Evolutionary conservation across 2,329 filamentous ascomycete species (phyloP), one percentile per base, ranked within the genome.

Genomic region (Emergomyces pasteurianus): DNA sequence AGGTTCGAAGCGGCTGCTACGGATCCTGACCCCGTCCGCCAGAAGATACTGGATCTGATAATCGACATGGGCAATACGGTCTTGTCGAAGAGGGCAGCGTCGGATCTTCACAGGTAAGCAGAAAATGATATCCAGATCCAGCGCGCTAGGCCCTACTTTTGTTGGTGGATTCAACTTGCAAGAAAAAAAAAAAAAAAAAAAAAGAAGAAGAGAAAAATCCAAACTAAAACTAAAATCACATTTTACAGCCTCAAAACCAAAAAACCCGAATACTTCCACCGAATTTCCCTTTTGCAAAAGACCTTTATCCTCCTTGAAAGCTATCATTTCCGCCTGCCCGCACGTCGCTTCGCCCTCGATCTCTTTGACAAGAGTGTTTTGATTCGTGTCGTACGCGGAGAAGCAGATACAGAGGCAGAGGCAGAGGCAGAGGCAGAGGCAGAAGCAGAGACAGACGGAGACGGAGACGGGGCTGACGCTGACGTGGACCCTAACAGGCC

Each of bases 21-120:
- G 18, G 82, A 88, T 63, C 67, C 77, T 10, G 79, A 95, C 79
- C 75, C 80, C 0, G 72, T 79, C 64, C 89, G 89, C 68, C 79
- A 84, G 58, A 88, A 88, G 58, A 92, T 97, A 54, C 76, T 97
- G 34, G 88, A 91, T 68, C 82, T 94, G 43, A 86, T 96, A 64
- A 85, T 89, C 16, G 92, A 96, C 68, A 81, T 99, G 62, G 90
- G 92, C 61, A 96, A 97, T 70, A 94, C 92, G 62, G 91, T 99
- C 18, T 80, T 96, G 57, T 92, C 91, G 70, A 95, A 95, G 73
- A 88, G 88, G 71, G 89, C 92, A 6, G 86, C 92, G 58, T 84
- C 81, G 23, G 92, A 97, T 72, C 81, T 99, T 60, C 85, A 84
- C 63, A 74, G 72, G 79, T 83, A 74, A 69, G 78, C 72, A 7